These are phyloP conservation scores for Penicillium sumatraense DNA, from an alignment of 2,329 filamentous ascomycete genomes.

Conservation along the genomic window DNA sequence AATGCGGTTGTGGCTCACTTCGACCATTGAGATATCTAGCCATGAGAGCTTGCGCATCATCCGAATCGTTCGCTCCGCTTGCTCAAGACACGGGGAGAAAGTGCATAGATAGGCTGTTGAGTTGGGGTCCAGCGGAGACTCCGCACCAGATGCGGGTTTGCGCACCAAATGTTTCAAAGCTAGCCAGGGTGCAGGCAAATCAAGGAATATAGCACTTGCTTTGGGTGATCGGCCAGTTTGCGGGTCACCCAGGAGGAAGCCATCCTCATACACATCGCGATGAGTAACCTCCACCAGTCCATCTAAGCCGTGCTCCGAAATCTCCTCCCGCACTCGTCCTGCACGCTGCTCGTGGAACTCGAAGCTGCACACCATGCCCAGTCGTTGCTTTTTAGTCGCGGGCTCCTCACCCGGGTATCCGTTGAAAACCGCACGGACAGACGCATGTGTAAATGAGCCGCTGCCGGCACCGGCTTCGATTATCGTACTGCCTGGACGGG, in stretches of 20 bases:
- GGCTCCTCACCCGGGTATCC: constrained; percentile 42
- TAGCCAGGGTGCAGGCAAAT: constrained; percentile 56
- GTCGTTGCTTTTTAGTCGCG: constrained; percentile 30
- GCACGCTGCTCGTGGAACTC: constrained; percentile 55
- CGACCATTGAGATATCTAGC: constrained; percentile 92
- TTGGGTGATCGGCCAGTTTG: constrained; percentile 45
- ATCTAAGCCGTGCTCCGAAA: constrained; percentile 49
- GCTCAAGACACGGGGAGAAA: constrained; percentile 96
- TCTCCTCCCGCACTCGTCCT: constrained; percentile 47
- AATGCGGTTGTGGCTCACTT: constrained; percentile 77
- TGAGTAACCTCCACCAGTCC: constrained; percentile 51
- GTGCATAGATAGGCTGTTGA: constrained; percentile 81
- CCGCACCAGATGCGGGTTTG: constrained; percentile 33
- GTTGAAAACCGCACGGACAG: constrained; percentile 55
- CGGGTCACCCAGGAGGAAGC: constrained; percentile 46
- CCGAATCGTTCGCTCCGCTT: constrained; percentile 84
- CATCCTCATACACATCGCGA: constrained; percentile 55
- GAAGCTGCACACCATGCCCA: constrained; percentile 55
- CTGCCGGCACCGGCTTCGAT: constrained; percentile 59
- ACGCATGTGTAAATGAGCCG: constrained; percentile 57
- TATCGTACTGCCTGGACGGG: constrained; percentile 49
- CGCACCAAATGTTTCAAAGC: constrained; percentile 54
- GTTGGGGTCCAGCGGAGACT: constrained; percentile 69
- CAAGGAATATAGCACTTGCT: constrained; percentile 54
- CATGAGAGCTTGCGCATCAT: constrained; percentile 80